phyloP scores from a whole-genome alignment of 2,329 filamentous ascomycete species.

The Colletotrichum sublineola region DNA sequence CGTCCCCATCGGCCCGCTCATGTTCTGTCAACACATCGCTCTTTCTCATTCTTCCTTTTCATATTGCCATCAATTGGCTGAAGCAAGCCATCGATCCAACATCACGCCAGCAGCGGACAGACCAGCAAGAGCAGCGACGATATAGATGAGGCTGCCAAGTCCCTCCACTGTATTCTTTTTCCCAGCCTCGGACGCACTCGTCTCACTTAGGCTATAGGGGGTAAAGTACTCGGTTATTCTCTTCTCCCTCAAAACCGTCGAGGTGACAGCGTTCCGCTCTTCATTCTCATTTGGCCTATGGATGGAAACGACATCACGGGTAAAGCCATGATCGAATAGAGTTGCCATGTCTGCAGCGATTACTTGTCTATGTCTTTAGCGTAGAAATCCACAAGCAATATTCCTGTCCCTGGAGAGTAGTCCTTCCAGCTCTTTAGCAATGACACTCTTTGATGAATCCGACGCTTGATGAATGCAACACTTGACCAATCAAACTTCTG shows the following conservation, averaged over 20 bases:
- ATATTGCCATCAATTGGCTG: not conserved
- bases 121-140: slow-evolving; percentile 1
- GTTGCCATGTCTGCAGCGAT: not conserved
- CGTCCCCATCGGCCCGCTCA: not conserved
- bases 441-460: not conserved
- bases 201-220: too few species aligned
- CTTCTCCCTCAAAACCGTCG: too few species aligned
- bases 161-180: too few species aligned
- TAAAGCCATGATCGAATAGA: too few species aligned
- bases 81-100: not conserved
- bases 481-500: not conserved
- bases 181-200: too few species aligned
- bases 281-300: too few species aligned
- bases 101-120: slow-evolving; percentile 6
- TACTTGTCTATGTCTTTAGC: not conserved
- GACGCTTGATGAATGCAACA: not conserved
- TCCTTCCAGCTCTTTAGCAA: not conserved
- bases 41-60: not conserved
- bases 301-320: too few species aligned
- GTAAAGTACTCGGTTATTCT: too few species aligned
- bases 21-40: not conserved
- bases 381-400: not conserved
- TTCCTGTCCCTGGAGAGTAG: not conserved
- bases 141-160: not conserved
- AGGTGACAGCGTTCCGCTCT: too few species aligned